These are phyloP conservation scores for Volvox africanus DNA, from an alignment of 139 green algal species.

Conservation along the genomic window DNA sequence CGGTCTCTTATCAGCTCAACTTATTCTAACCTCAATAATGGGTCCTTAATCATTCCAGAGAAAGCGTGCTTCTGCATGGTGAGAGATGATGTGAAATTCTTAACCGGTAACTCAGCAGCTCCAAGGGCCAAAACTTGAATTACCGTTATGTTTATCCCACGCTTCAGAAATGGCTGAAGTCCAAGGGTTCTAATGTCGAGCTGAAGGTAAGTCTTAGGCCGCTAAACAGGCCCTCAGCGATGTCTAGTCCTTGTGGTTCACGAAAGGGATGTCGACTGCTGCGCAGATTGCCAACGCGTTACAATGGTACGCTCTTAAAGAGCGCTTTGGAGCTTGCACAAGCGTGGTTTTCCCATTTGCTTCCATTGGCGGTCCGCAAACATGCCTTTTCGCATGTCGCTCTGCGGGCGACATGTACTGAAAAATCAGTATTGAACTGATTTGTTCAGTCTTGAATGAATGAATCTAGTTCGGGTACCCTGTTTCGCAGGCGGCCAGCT, in stretches of 20 bases:
- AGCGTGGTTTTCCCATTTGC: no score
- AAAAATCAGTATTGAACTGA: no score
- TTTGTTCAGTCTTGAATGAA: no score
- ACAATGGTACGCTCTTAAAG: neutral
- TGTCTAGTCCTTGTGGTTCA: neutral
- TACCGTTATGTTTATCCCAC: no score
- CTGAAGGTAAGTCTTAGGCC: neutral
- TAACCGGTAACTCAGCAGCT: no score
- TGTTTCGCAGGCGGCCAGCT: neutral
- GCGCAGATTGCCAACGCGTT: constrained; percentile 7
- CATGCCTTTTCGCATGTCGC: no score
- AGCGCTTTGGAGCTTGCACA: no score
- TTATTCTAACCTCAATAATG: constrained; percentile 11
- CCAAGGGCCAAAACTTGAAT: no score
- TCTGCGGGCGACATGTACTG: no score
- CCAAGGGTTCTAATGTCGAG: neutral
- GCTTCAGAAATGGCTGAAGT: constrained; percentile 2
- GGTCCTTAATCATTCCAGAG: neutral
- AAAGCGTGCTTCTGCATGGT: constrained; percentile 37
- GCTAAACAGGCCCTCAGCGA: neutral
- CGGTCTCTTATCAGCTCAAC: neutral
- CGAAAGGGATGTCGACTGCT: neutral
- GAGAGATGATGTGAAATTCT: no score
- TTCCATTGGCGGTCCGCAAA: no score
- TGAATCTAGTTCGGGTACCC: no score